A percentile compares a stretch with the other conserved stretches of the same genome.
Evolutionary conservation across 805 yeast genomes (phyloP).

Genomic region (Kodamaea kaohsiungensis): DNA sequence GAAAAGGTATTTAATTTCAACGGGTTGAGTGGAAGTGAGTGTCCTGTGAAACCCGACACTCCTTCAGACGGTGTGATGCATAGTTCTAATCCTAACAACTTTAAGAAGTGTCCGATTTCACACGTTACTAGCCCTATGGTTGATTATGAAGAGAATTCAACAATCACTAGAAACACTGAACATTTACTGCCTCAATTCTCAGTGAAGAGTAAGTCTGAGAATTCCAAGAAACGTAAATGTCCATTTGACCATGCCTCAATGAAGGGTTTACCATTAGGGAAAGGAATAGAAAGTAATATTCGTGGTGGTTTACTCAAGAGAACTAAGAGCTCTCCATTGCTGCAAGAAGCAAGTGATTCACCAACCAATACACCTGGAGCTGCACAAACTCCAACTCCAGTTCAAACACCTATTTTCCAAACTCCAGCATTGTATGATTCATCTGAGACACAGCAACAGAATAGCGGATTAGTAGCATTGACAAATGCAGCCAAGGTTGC

Average conservation of each 20-base stretch:
- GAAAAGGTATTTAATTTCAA: slow-evolving; percentile 30
- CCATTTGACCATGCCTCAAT: slow-evolving; percentile 30
- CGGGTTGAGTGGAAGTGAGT: not conserved
- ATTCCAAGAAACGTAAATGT: slow-evolving; percentile 26
- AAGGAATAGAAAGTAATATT: slow-evolving; percentile 22
- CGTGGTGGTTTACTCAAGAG: slow-evolving; percentile 13
- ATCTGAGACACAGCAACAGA: not conserved
- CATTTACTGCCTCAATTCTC: not conserved
- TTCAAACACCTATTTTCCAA: slow-evolving; percentile 1
- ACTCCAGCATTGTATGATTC: not conserved
- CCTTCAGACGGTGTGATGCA: not conserved
- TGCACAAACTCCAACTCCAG: slow-evolving; percentile 2
- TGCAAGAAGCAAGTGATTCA: not conserved
- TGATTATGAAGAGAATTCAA: slow-evolving; percentile 11
- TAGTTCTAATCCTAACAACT: not conserved
- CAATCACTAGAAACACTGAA: not conserved
- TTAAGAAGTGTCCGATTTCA: slow-evolving; percentile 26
- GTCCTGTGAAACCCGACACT: slow-evolving; percentile 1
- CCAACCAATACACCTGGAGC: not conserved
- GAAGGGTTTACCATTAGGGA: slow-evolving; percentile 6
- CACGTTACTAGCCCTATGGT: slow-evolving; percentile 23
- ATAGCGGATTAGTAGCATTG: not conserved
- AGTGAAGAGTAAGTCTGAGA: slow-evolving; percentile 1
- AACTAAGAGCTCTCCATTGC: not conserved
- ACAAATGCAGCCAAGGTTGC: not conserved